These are phyloP conservation scores for Xylaria sp. DNA, from an alignment of 2,329 filamentous ascomycete species.

Conservation along the genomic window DNA sequence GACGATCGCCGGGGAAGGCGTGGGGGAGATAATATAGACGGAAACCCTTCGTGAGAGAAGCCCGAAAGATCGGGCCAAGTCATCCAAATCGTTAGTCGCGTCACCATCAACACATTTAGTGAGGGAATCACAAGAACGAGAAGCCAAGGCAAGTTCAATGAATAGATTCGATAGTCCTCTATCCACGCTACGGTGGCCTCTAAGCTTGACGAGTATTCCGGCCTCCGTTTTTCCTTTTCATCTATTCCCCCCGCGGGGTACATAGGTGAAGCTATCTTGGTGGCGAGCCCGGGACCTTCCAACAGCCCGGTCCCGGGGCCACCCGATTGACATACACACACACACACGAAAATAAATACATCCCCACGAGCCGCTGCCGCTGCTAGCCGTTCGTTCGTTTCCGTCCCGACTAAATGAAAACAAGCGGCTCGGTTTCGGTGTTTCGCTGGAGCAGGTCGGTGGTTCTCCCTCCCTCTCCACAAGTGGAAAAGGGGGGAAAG, in stretches of 20 bases:
- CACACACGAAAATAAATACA: no score
- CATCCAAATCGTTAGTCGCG: no score
- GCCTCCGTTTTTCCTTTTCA: conserved; percentile 23
- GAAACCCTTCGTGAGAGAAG: no score
- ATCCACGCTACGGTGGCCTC: conserved; percentile 40
- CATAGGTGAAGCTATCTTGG: no score
- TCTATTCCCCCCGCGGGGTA: conserved; percentile 38
- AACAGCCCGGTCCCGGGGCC: conserved; percentile 12
- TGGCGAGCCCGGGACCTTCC: conserved; percentile 17
- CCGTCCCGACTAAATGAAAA: no score
- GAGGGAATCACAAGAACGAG: neutral
- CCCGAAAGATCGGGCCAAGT: no score
- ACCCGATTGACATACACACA: conserved; percentile 13
- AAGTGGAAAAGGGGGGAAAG: conserved; percentile 3
- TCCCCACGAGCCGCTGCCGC: conserved; percentile 23
- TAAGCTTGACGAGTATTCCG: conserved; percentile 9
- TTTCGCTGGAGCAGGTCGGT: conserved; percentile 31
- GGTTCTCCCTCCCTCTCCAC: conserved; percentile 10
- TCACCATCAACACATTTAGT: neutral
- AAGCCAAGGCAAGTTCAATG: conserved; percentile 26
- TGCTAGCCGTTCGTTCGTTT: conserved; percentile 5
- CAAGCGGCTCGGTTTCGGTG: conserved; percentile 26
- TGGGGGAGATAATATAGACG: no score
- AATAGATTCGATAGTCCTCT: conserved; percentile 59
- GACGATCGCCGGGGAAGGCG: no score